Base-by-base conservation (phyloP, 1,284 basidiomycete genomes). In the Pascua sp. region DNA sequence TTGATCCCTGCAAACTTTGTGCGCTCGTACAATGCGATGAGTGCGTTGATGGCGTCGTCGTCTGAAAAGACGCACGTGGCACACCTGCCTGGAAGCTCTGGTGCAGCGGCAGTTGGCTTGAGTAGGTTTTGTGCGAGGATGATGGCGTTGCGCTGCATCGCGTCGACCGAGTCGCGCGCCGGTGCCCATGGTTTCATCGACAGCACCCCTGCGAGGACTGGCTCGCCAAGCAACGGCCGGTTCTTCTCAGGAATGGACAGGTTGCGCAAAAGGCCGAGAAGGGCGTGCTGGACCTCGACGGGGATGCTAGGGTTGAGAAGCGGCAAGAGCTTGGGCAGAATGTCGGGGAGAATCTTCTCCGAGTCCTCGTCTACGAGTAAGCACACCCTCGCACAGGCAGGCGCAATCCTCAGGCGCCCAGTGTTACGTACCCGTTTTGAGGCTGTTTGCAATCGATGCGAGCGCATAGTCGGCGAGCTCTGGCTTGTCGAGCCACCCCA, bases 261-360 rank as follows among this genome's bases (percentile, higher is more conserved):
- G 53, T 55, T 55, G 48, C 53, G 53, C 38, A 55, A 39, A 5
- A 55, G 53, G 43, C 42, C 53, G 18, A 55, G 42, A 5, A 55
- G 47, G n/a, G 53, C 13, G 48, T 49, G 42, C 47, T 49, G 47
- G 4, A 43, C 47, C 24, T 43, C 11, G 11, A 39, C 13, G 1
- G 17, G 15, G 1, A 42, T 42, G 10, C 18, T 15, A 11, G 42
- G 16, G 18, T n/a, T 36, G 32, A 55, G 47, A 10, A 55, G 42
- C 16, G 3, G 11, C 4, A 37, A 42, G 18, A 55, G 42, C 15
- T 44, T 17, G 18, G 51, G 46, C 12, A 47, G 46, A 13, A 47
- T 24, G 5, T 36, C 46, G 12, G n/a, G 46, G 24, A 32, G 24
- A 32, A 32, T 32, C 24, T 7, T 32, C 24, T 32, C 24, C 24